phyloP scores from a whole-genome alignment of 148 eudicot genomes.

The Fagopyrum homotropicum region DNA sequence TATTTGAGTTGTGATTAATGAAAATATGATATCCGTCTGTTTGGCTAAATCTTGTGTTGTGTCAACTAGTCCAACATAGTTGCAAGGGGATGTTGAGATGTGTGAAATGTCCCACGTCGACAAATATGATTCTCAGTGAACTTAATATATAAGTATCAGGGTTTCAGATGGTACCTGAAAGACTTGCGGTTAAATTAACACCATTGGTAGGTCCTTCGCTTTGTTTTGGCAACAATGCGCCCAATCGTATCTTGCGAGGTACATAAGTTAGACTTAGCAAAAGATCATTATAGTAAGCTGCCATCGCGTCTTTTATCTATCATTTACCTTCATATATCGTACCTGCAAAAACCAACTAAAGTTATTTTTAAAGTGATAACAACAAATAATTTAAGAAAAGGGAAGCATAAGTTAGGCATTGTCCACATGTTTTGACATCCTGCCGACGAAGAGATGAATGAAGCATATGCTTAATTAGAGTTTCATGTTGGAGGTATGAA shows the following conservation, averaged over 20 bases:
- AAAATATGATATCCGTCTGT: too few relatives aligned
- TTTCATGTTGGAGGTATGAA: neutral
- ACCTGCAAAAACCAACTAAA: conserved; percentile 36
- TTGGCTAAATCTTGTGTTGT: too few relatives aligned
- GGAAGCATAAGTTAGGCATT: neutral
- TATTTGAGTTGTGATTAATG: too few relatives aligned
- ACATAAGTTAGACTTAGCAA: conserved; percentile 60
- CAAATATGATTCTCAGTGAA: too few relatives aligned
- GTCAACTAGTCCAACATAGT: too few relatives aligned
- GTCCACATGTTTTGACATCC: neutral
- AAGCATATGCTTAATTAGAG: neutral
- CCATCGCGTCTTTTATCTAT: conserved; percentile 48
- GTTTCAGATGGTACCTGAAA: too few relatives aligned
- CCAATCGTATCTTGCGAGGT: conserved; percentile 73
- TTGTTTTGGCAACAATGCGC: conserved; percentile 52
- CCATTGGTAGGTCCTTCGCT: conserved; percentile 41
- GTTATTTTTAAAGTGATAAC: neutral
- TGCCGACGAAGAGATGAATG: neutral
- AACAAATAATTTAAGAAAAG: neutral
- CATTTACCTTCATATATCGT: conserved; percentile 62
- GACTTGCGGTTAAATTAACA: too few relatives aligned
- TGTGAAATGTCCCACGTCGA: too few relatives aligned
- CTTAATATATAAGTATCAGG: too few relatives aligned
- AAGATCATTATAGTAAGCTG: conserved; percentile 59
- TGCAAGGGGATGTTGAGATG: too few relatives aligned